Evolutionary conservation across 345 rosid species (phyloP).

Genomic region (Syzygium oleosum): DNA sequence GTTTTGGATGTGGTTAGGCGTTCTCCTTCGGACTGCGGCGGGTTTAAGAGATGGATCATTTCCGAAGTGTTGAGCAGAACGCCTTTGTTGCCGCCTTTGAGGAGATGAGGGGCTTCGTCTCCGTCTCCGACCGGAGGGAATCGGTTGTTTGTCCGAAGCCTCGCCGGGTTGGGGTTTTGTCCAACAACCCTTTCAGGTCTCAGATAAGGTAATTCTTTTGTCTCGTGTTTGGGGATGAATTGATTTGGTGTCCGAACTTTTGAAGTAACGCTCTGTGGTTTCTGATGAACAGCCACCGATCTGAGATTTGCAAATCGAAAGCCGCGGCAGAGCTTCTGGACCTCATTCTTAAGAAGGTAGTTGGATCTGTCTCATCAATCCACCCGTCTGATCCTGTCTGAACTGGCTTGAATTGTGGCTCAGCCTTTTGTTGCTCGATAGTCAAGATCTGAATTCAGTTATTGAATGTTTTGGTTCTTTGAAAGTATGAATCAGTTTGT

Average conservation of each 20-base stretch:
- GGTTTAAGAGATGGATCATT: conserved; percentile 49
- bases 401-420: not conserved
- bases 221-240: not conserved
- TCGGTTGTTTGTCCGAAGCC: conserved; percentile 86
- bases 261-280: not conserved
- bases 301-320: conserved; percentile 46
- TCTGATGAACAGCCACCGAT: conserved; percentile 36
- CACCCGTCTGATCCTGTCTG: not conserved
- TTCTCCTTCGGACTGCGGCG: not conserved
- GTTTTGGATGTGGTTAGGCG: not conserved
- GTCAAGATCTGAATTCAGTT: not conserved
- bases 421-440: not conserved
- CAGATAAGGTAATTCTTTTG: conserved; percentile 36
- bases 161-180: conserved; percentile 44
- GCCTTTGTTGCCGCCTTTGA: conserved; percentile 43
- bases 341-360: conserved; percentile 70
- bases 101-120: conserved; percentile 38
- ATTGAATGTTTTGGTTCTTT: not conserved
- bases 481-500: not conserved
- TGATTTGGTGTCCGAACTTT: not conserved
- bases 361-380: not conserved
- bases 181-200: conserved; percentile 35
- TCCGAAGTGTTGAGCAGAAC: conserved; percentile 57
- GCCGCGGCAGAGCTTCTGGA: conserved; percentile 83
- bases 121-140: conserved; percentile 40